phyloP scores from a whole-genome alignment of 345 rosid species.

The Atalantia buxifolia region DNA sequence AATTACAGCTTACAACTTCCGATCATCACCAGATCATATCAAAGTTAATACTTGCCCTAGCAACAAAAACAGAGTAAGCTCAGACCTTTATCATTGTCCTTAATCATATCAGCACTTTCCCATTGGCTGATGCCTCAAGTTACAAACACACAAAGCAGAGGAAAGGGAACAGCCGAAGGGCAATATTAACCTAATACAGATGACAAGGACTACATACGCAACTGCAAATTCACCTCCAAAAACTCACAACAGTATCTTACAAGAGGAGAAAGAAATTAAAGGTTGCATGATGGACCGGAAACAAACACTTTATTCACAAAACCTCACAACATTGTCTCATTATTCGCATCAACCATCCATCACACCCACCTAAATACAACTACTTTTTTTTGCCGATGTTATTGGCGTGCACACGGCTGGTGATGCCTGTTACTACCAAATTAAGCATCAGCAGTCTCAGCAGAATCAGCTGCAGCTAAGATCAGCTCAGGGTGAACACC shows the following conservation, averaged over 20 bases:
- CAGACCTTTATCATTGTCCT: too few relatives aligned
- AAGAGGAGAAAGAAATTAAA: not conserved
- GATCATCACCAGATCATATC: too few relatives aligned
- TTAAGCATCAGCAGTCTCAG: slow-evolving; percentile 61
- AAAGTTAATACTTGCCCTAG: too few relatives aligned
- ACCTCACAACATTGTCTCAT: not conserved
- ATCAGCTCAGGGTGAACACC: slow-evolving; percentile 55
- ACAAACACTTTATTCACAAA: not conserved
- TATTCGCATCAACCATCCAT: not conserved
- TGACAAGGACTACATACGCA: not conserved
- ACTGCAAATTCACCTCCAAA: not conserved
- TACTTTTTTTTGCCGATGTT: not conserved
- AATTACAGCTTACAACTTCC: too few relatives aligned
- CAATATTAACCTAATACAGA: too few relatives aligned
- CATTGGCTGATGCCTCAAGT: too few relatives aligned
- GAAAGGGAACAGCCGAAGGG: too few relatives aligned
- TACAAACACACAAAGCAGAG: too few relatives aligned
- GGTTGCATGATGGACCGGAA: not conserved
- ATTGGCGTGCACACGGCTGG: not conserved
- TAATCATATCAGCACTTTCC: too few relatives aligned
- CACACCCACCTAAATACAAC: not conserved
- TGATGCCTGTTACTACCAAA: too few relatives aligned
- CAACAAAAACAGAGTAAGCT: too few relatives aligned
- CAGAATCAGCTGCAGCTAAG: slow-evolving; percentile 61
- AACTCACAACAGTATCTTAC: not conserved